Base-by-base conservation (phyloP, 768 basidiomycete species). In the Suillus subluteus region DNA sequence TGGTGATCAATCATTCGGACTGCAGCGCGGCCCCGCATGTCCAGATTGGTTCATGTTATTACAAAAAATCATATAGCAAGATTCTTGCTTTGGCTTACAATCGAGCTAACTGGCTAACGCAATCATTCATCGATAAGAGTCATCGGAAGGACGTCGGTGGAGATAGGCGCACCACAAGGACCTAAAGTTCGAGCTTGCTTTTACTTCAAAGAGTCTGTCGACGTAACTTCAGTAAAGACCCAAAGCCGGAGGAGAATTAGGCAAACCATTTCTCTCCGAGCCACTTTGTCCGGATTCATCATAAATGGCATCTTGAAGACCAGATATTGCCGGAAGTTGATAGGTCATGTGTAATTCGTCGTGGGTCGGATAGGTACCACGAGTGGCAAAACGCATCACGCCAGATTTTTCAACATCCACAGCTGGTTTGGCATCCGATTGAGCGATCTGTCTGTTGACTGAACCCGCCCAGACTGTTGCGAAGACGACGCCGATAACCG, bases 401-500 rank as follows among this genome's bases (percentile, higher is more conserved):
- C 11, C 32, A 38, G 35, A 38, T 38, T 32, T 63, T 32, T 63
- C 48, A 38, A 63, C 26, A 30, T 50, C 23, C 13, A 54, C 62
- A 54, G 23, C 41, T 15, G 21, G 21, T n/a, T 37, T 11, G 11
- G 41, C 62, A 12, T 37, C n/a, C 26, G 38, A 37, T 8, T 44
- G 26, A 43, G 41, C 48, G 4, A 66, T 52, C 44, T 50, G 55
- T n/a, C 23, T 52, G 26, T 66, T 63, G 9, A 62, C 59, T 15
- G 65, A 54, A 41, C 71, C 73, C 2, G 70, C 66, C 77, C 77
- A 79, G 16, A 78, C 73, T 13, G 75, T 79, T 2, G 77, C 78
- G 37, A 78, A 76, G 12, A 74, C 77, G 56, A 75, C 77, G 41
- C 76, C 78, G 26, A 76, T 73, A 41, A 78, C 73, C 21, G 78